A percentile compares a stretch with the other conserved stretches of the same genome.
Conservation (phyloP, 768 basidiomycete species). For the Termitomyces sp. region DNA sequence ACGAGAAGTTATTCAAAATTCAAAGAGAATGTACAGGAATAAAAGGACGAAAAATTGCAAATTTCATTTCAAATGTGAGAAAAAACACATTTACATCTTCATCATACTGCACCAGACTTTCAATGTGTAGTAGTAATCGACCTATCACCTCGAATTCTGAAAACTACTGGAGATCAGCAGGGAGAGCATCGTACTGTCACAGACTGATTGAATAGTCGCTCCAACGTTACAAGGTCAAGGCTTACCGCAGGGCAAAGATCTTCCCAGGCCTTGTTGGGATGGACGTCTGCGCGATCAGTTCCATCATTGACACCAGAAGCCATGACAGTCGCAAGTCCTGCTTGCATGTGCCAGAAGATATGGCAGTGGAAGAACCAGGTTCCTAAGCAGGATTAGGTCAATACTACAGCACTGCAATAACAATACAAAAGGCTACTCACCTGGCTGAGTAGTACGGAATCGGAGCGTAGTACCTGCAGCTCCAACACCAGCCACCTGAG, state of each 20-base stretch:
- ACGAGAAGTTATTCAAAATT: too few relatives aligned
- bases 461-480: slow-evolving; percentile 33
- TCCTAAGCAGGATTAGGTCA: slow-evolving; percentile 2
- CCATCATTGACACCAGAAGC: slow-evolving; percentile 5
- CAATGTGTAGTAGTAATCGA: too few relatives aligned
- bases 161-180: slow-evolving; percentile 3
- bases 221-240: neutral
- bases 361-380: slow-evolving; percentile 28
- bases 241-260: slow-evolving; percentile 13
- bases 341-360: slow-evolving; percentile 21
- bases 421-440: slow-evolving; percentile 22
- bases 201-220: neutral
- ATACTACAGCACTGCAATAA: too few relatives aligned
- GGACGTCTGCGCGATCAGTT: slow-evolving; percentile 4
- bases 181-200: slow-evolving; percentile 1
- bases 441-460: slow-evolving; percentile 52
- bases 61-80: neutral
- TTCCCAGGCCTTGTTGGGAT: slow-evolving; percentile 16
- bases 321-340: slow-evolving; percentile 20
- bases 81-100: neutral
- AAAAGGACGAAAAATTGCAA: neutral
- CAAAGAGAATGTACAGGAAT: neutral
- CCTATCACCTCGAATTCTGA: neutral
- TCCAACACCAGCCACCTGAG: slow-evolving; percentile 16
- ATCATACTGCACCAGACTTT: neutral